Base-by-base conservation (phyloP, 768 basidiomycete species). In the Cystoderma amianthinum region DNA sequence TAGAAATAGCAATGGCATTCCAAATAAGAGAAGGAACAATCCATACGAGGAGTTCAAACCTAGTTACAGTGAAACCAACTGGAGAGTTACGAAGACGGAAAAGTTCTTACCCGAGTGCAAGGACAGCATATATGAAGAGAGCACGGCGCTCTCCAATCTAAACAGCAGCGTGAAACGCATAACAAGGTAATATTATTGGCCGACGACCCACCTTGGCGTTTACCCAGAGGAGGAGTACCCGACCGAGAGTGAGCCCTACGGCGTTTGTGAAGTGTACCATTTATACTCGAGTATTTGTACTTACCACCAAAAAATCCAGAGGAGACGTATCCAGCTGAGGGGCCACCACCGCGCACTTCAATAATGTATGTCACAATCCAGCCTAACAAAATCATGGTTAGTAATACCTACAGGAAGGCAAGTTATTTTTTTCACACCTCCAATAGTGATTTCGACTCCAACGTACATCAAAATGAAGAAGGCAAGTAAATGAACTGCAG, bases 41-140 rank as follows among this genome's bases (percentile, higher is more conserved):
- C 85, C 85, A 89, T 28, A 88, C 63, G 5, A 81, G 50, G 20
- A 87, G 52, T 51, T 86, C 76, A 16, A 88, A 65, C 2, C 80
- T 80, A 1, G 15, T 23, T 43, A 3, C 28, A 22, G 23, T 32
- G 4, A 21, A 4, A 38, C 22, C 6, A 19, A 9, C 9, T 20
- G 17, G 28, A 9, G 9, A 9, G n/a, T 32, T 13, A 10, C 35
- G 7, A 40, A 5, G 10, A 32, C 22, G 18, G 11, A 20, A 18
- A 16, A 23, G 24, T 16, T 52, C 64, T 23, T 49, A 74, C 75
- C 58, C 67, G 2, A 82, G 72, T 4, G 74, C 67, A 10, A 80
- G 59, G 25, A 69, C 2, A 0, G 69, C 61, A 36, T 81, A 82
- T 6, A 81, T 41, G 47, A 68, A 76, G 17, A 81, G 44, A 13